A percentile compares a stretch with the other conserved stretches of the same genome.
These are phyloP conservation scores for Kodamaea laetipori DNA, from an alignment of 805 yeast species.

Conservation along the genomic window DNA sequence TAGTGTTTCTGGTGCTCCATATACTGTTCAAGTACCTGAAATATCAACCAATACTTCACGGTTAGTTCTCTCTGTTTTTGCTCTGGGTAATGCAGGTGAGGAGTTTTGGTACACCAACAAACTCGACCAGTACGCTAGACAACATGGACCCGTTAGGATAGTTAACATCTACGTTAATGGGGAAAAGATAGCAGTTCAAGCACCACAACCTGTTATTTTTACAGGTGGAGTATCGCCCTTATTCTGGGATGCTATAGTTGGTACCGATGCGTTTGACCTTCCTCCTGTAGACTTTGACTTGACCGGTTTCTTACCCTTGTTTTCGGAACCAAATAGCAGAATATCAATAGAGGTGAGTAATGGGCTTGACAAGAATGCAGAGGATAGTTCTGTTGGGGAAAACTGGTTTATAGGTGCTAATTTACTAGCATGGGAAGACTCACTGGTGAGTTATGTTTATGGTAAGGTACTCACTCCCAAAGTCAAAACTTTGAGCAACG, in stretches of 20 bases:
- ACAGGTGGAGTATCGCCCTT: slow-evolving; percentile 84
- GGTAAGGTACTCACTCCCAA: slow-evolving; percentile 36
- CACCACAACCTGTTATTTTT: slow-evolving; percentile 74
- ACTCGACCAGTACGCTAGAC: slow-evolving; percentile 46
- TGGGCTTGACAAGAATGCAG: slow-evolving; percentile 38
- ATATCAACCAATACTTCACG: slow-evolving; percentile 60
- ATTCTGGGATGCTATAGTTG: slow-evolving; percentile 80
- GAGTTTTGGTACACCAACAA: slow-evolving; percentile 81
- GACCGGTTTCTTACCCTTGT: slow-evolving; percentile 69
- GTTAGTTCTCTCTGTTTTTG: slow-evolving; percentile 57
- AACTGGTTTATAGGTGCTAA: slow-evolving; percentile 66
- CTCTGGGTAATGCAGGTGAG: slow-evolving; percentile 77
- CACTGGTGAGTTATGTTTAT: slow-evolving; percentile 35
- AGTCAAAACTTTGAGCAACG: background rate
- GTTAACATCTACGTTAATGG: slow-evolving; percentile 65
- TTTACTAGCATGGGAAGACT: slow-evolving; percentile 55
- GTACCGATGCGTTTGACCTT: slow-evolving; percentile 71
- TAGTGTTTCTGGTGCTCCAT: slow-evolving; percentile 37
- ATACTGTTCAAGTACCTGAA: slow-evolving; percentile 43
- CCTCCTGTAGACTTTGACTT: slow-evolving; percentile 70
- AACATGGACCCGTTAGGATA: slow-evolving; percentile 70
- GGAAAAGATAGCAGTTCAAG: slow-evolving; percentile 56
- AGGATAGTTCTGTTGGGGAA: slow-evolving; percentile 36
- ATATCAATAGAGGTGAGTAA: slow-evolving; percentile 53
- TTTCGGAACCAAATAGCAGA: slow-evolving; percentile 46